A percentile compares a stretch with the other conserved stretches of the same genome.
Evolutionary conservation across 345 rosid species (phyloP).

Genomic region (Anastatica hierochuntica): DNA sequence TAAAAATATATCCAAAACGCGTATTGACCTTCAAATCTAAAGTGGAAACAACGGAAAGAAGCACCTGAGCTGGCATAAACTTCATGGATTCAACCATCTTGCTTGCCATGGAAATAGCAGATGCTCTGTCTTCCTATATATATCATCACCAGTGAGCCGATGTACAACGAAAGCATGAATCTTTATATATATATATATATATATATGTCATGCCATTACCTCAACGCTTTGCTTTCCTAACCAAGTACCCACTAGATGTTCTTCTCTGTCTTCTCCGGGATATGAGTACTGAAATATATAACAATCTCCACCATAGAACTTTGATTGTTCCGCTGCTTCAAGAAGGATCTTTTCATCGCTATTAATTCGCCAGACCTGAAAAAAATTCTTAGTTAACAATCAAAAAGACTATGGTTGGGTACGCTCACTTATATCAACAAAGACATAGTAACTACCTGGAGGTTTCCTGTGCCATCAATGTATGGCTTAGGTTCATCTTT

Average conservation of each 20-base stretch:
- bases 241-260: slow-evolving; percentile 86
- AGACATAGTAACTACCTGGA: slow-evolving; percentile 48
- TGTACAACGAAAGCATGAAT: background rate
- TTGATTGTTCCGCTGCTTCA: slow-evolving; percentile 73
- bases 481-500: slow-evolving; percentile 78
- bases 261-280: slow-evolving; percentile 93
- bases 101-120: slow-evolving; percentile 61
- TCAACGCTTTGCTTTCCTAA: slow-evolving; percentile 87
- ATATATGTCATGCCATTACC: slow-evolving; percentile 30
- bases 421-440: background rate
- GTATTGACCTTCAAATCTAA: background rate
- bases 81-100: slow-evolving; percentile 88
- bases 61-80: slow-evolving; percentile 66
- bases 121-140: slow-evolving; percentile 68
- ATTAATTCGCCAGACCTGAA: slow-evolving; percentile 86
- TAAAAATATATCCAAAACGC: background rate
- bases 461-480: slow-evolving; percentile 90
- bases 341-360: slow-evolving; percentile 60
- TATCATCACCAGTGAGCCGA: slow-evolving; percentile 18
- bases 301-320: slow-evolving; percentile 85
- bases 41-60: slow-evolving; percentile 16
- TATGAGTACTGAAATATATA: slow-evolving; percentile 79
- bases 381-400: slow-evolving; percentile 1
- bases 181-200: background rate
- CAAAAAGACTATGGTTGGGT: background rate